phyloP scores from a whole-genome alignment of 495 filamentous ascomycete genomes.

The Talaromyces adpressus region DNA sequence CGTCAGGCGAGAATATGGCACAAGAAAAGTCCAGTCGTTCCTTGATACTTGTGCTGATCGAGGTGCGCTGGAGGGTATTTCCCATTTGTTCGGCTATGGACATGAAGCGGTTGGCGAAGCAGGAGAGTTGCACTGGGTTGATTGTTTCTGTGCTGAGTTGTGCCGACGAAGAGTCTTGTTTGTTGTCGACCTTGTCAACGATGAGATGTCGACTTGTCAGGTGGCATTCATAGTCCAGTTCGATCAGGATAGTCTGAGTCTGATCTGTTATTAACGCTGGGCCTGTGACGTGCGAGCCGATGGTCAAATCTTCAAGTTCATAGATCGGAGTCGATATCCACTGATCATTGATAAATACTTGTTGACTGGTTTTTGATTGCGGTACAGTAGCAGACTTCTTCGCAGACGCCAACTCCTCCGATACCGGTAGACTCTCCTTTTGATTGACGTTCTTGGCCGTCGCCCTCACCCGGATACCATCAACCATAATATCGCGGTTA shows the following conservation, averaged over 20 bases:
- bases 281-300: constrained; percentile 69
- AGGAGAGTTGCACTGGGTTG: constrained; percentile 86
- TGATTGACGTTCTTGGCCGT: constrained; percentile 49
- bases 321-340: constrained; percentile 84
- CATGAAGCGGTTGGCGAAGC: constrained; percentile 98
- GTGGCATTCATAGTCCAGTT: constrained; percentile 60
- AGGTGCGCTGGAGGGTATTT: constrained; percentile 89
- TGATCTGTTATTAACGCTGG: constrained; percentile 91
- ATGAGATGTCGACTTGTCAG: constrained; percentile 37
- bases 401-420: constrained; percentile 42
- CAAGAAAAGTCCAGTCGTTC: constrained; percentile 96
- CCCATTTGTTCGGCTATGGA: constrained; percentile 99
- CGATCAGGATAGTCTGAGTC: constrained; percentile 95
- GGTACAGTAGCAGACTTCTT: constrained; percentile 52
- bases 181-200: constrained; percentile 47
- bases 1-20: constrained; percentile 82
- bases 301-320: constrained; percentile 66
- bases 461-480: constrained; percentile 76
- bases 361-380: constrained; percentile 68
- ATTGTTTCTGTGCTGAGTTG: constrained; percentile 74
- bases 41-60: constrained; percentile 96
- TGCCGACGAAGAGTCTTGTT: constrained; percentile 70
- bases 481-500: constrained; percentile 48
- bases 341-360: constrained; percentile 68
- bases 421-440: constrained; percentile 45